Evolutionary conservation across 2,329 filamentous ascomycete genomes (phyloP), one percentile per base, ranked within the genome.

Genomic region (Ramichloridium luteum): DNA sequence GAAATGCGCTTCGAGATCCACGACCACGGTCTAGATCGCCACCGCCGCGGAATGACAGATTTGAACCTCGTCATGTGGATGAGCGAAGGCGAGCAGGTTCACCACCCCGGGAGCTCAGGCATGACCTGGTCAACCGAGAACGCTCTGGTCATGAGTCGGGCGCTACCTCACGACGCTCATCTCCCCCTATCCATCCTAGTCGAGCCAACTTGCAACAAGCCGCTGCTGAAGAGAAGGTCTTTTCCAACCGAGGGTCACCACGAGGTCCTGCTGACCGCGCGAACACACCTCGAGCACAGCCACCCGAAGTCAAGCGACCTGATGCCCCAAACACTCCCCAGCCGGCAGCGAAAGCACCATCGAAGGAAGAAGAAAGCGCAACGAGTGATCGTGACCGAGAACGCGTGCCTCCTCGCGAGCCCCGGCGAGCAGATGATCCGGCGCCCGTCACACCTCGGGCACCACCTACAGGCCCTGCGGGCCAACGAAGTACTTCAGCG

Each of bases 91-190:
- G 65, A 43, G 65, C 66, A 32, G 61, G 65, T 22, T 74, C 71
- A 31, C 66, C 64, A 17, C 52, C 53, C 25, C 56, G 47, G 15
- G 48, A 43, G 13, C 33, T 35, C n/a, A 46, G 47, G 31, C 44
- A 44, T 16, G 50, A 52, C 23, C 48, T 49, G 27, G 25, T 41
- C 2, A 64, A 64, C 18, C 63, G 61, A 23, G 62, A 67, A 30
- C 59, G 62, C 25, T 71, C 68, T 13, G 67, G 62, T 13, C 57
- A 64, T 34, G 67, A 64, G 23, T 77, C 74, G 6, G 64, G 57
- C 13, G 54, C 64, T 13, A 73, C 68, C 16, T 77, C 74, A 13
- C 66, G 72, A 35, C 64, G 71, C 29, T 75, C 74, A 6, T 77
- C 74, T 4, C 74, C 74, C 11, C 68, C 60, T 9, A 54, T 68